A percentile compares a stretch with the other conserved stretches of the same genome.
These are phyloP conservation scores for Auriscalpium orientale DNA, from an alignment of 768 basidiomycete species.

Conservation along the genomic window DNA sequence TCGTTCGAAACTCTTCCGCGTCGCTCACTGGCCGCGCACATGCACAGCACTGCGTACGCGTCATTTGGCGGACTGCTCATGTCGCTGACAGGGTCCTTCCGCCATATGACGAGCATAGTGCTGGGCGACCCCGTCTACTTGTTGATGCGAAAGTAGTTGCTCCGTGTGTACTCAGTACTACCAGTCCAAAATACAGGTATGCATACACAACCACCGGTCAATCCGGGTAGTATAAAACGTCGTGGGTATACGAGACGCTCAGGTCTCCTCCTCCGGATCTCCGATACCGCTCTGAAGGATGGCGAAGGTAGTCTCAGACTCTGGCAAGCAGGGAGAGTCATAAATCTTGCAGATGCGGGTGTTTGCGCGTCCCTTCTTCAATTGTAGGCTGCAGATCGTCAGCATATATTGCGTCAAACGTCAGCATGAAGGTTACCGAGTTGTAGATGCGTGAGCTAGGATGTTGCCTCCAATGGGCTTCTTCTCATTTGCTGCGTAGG, in stretches of 20 bases:
- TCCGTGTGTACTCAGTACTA: neutral
- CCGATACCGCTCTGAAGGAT: constrained; percentile 89
- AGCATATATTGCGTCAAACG: neutral
- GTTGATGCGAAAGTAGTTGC: constrained; percentile 55
- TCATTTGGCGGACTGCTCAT: constrained; percentile 95
- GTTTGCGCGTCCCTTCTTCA: constrained; percentile 87
- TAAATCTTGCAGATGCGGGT: constrained; percentile 95
- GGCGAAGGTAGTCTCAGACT: constrained; percentile 92
- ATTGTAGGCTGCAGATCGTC: constrained; percentile 52
- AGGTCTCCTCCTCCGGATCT: constrained; percentile 86
- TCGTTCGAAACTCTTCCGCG: constrained; percentile 1
- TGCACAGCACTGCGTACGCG: constrained; percentile 79
- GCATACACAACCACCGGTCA: too few relatives aligned
- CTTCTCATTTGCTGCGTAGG: constrained; percentile 86
- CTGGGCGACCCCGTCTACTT: constrained; percentile 91
- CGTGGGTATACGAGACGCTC: constrained; percentile 6
- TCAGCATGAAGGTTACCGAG: constrained; percentile 45
- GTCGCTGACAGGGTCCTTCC: constrained; percentile 86
- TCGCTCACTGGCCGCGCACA: constrained; percentile 9
- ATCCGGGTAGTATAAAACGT: too few relatives aligned
- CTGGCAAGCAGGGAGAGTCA: constrained; percentile 95
- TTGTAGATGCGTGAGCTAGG: constrained; percentile 97
- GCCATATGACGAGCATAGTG: constrained; percentile 87
- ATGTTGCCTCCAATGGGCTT: constrained; percentile 99
- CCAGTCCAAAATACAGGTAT: neutral